Evolutionary conservation across 495 filamentous ascomycete species (phyloP).

Genomic region (Talaromyces nanjingensis): DNA sequence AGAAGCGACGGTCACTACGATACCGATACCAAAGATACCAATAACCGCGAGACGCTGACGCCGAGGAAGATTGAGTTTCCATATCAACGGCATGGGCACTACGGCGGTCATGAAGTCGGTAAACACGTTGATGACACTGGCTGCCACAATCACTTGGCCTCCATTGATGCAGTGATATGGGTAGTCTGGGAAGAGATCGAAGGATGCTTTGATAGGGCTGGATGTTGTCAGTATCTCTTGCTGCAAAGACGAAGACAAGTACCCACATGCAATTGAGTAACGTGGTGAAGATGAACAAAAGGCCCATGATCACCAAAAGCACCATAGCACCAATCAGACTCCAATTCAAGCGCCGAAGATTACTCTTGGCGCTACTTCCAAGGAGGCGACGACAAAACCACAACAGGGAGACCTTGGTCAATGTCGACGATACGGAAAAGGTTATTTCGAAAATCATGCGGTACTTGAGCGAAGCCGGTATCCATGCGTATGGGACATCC

Average conservation of each 20-base stretch:
- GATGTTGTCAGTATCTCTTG: background rate
- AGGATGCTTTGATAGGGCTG: constrained; percentile 49
- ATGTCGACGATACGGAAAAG: constrained; percentile 44
- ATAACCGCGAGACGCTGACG: constrained; percentile 50
- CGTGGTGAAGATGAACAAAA: constrained; percentile 41
- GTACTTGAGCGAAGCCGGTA: constrained; percentile 32
- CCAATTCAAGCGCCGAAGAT: constrained; percentile 19
- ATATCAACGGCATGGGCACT: constrained; percentile 53
- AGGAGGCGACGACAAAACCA: constrained; percentile 50
- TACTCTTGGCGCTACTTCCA: constrained; percentile 29
- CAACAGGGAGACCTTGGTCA: constrained; percentile 52
- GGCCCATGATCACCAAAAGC: constrained; percentile 35
- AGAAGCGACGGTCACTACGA: constrained; percentile 52
- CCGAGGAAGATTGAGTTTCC: constrained; percentile 46
- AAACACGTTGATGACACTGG: constrained; percentile 51
- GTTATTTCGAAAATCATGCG: constrained; percentile 45
- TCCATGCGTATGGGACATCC: constrained; percentile 35
- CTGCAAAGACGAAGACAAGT: background rate
- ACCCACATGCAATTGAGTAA: constrained; percentile 54
- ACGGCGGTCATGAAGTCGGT: constrained; percentile 52
- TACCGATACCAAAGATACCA: constrained; percentile 51
- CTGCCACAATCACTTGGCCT: constrained; percentile 40
- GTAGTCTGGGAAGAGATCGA: constrained; percentile 31
- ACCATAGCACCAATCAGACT: constrained; percentile 35
- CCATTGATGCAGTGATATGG: constrained; percentile 43